Evolutionary conservation across 768 basidiomycete species (phyloP), one percentile per base, ranked within the genome.

Genomic region (Collybia sordida): DNA sequence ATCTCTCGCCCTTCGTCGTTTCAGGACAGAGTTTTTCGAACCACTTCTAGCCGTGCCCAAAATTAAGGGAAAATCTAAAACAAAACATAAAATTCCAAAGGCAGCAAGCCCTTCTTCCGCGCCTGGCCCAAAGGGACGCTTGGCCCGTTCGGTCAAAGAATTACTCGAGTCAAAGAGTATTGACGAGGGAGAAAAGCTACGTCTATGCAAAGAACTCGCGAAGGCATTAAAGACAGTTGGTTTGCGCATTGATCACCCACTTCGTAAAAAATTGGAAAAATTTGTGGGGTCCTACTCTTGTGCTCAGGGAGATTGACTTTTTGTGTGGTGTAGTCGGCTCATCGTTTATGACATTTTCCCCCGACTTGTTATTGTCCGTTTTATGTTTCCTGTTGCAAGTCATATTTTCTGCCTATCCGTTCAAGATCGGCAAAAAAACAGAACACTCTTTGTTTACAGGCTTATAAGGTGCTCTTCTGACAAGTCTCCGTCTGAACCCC

Each of bases 11-110:
- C 75, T 81, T 64, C 80, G 88, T 38, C 77, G 85, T 37, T 90
- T 90, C 61, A 78, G 88, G 60, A 80, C 75, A 36, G 87, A 89
- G 61, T 76, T 88, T 55, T 69, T 89, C 48, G 88, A 89, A 55
- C 85, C 84, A 18, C 63, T 90, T 25, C 69, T 90, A 45, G 74
- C 79, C 18, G 75, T 80, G 31, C 88, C 88, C n/a, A 88, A 84
- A 66, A 59, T 77, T 53, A 83, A 82, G 55, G 80, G 75, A 59
- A 78, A 73, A 51, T 64, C 68, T 14, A 80, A 83, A 65, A 62
- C 69, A 51, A 72, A 79, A 69, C 65, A 76, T 55, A 79, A 78
- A 64, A 67, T 72, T 35, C 77, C 80, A 19, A 78, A 74, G 47
- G 50, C 73, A 6, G 51, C 65, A 18, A 55, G 58, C 40, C 67